Conservation (phyloP, 371 early-diverging fungal genomes). For the Rhizopus delemar region DNA sequence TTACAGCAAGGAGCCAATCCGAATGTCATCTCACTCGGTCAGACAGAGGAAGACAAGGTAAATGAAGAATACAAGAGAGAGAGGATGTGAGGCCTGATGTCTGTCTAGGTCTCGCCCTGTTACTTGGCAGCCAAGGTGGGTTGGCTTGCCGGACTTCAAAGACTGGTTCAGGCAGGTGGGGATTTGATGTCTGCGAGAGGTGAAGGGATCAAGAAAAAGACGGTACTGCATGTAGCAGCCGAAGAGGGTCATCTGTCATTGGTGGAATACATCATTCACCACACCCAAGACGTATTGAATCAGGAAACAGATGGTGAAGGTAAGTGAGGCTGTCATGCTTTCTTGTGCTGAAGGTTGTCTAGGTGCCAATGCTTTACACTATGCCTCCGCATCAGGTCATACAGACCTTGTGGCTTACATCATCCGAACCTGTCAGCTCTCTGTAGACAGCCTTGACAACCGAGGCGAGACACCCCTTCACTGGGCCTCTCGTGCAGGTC, state of each 20-base stretch:
- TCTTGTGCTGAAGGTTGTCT: too few relatives aligned
- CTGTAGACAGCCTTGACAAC: conserved; percentile 26
- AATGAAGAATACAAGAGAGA: background rate
- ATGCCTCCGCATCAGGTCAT: conserved; percentile 46
- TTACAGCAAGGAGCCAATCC: conserved; percentile 51
- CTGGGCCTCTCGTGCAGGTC: conserved; percentile 40
- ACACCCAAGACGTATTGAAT: conserved; percentile 41
- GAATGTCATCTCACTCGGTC: conserved; percentile 35
- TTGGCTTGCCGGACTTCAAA: conserved; percentile 42
- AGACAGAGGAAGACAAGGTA: conserved; percentile 46
- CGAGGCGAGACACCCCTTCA: conserved; percentile 42
- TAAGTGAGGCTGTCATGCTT: conserved; percentile 7
- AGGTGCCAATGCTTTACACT: conserved; percentile 49
- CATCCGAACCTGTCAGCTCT: conserved; percentile 30
- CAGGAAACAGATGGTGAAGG: conserved; percentile 38
- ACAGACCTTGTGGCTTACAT: conserved; percentile 38
- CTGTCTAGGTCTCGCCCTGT: conserved; percentile 42
- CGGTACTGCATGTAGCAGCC: conserved; percentile 45
- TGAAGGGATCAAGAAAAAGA: conserved; percentile 33
- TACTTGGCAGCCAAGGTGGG: conserved; percentile 48
- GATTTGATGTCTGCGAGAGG: conserved; percentile 46
- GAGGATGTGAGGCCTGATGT: background rate
- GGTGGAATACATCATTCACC: conserved; percentile 38
- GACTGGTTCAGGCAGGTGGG: conserved; percentile 43
- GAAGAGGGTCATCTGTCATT: conserved; percentile 43